These are phyloP conservation scores for Suillus plorans DNA, from an alignment of 768 basidiomycete species.

Conservation along the genomic window DNA sequence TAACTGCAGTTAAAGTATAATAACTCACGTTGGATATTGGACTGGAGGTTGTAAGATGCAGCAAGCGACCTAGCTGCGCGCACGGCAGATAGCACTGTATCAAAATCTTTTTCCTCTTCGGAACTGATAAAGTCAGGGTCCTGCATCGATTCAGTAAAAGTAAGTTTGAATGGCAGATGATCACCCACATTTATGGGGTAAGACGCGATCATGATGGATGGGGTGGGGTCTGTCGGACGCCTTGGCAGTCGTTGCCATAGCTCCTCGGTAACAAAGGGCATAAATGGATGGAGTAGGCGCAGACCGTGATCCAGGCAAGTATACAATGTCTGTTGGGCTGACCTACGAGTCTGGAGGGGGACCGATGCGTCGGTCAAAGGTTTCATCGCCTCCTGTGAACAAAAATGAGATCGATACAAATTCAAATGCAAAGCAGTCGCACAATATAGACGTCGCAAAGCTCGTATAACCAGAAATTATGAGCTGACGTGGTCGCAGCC, in stretches of 20 bases:
- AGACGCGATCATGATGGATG: conserved; percentile 86
- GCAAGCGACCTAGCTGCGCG: conserved; percentile 82
- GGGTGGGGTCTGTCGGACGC: conserved; percentile 74
- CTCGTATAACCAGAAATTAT: conserved; percentile 98
- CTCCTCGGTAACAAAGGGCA: conserved; percentile 99
- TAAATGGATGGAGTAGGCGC: conserved; percentile 92
- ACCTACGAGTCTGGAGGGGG: conserved; percentile 59
- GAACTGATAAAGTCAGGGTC: conserved; percentile 59
- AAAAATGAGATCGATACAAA: background rate
- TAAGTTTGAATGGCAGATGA: background rate
- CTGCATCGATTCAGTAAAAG: conserved; percentile 34
- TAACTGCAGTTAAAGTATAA: background rate
- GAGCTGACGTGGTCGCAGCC: conserved; percentile 77
- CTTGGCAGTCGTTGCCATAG: conserved; percentile 96
- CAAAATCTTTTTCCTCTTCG: conserved; percentile 82
- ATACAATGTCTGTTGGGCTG: conserved; percentile 95
- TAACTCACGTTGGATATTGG: conserved; percentile 72
- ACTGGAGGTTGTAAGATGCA: conserved; percentile 86
- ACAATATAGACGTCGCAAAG: conserved; percentile 99
- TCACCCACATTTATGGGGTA: conserved; percentile 78
- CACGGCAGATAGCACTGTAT: conserved; percentile 78
- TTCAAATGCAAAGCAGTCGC: conserved; percentile 28
- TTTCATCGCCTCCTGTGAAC: conserved; percentile 91
- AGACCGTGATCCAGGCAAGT: conserved; percentile 91
- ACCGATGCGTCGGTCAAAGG: conserved; percentile 88